Base-by-base conservation (phyloP, 805 yeast genomes). In the Cyberlindnera petersonii region DNA sequence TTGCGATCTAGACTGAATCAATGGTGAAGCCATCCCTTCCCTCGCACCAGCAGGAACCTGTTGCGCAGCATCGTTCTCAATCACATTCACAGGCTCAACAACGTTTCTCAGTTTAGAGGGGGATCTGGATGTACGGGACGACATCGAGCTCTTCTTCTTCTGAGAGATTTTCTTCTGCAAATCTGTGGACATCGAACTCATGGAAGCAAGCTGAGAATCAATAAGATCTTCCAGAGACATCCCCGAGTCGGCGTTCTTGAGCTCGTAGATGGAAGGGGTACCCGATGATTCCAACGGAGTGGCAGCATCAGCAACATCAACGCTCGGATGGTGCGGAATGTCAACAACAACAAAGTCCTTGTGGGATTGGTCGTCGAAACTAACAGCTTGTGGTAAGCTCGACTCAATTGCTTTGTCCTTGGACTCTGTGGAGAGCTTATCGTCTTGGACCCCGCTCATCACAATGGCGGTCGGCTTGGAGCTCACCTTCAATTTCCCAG, bases 31-130 rank as follows among this genome's bases (percentile, higher is more conserved):
- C 48, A 24, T 40, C 16, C 73, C 74, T 39, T 69, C 72, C 32
- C 66, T 59, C 29, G 66, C 68, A 24, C 71, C 69, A 5, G 74
- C 74, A 13, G 75, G 74, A 6, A 69, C 68, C 8, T 62, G 61
- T 33, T 55, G 60, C 16, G 51, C 48, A 4, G 70, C 51, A 42
- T 70, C 74, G 19, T 53, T 50, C 17, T 65, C 71, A 33, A 60
- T 52, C 16, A 64, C 61, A 16, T 52, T 19, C 3, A 42, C 41
- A 11, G 40, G 30, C 28, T 46, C 45, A 16, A 33, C 31, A 18
- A 41, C 32, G 24, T 36, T 39, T 38, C 49, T 41, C 17, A 40
- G 30, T 37, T 59, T 44, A 13, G 53, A 46, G 39, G 43, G 46
- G 11, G 49, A 44, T 34, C 43, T 42, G 19, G 43, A 35, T 15